These are phyloP conservation scores for Dipodascus albidus DNA, from an alignment of 805 yeast species.

Conservation along the genomic window DNA sequence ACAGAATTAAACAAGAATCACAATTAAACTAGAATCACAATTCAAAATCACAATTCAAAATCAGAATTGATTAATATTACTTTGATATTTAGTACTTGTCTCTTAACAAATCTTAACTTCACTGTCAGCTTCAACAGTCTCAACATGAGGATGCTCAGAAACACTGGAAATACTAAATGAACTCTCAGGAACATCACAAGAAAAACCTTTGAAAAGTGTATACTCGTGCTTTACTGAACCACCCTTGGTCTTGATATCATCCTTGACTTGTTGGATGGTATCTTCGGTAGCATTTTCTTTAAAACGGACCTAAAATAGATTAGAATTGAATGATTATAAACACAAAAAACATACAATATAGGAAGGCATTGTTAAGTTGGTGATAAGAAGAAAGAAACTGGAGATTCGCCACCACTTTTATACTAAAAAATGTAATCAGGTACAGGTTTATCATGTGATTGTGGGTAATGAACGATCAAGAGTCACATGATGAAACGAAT, in stretches of 20 bases:
- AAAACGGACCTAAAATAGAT: conserved; percentile 10
- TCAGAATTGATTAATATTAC: background rate
- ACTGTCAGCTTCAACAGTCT: conserved; percentile 14
- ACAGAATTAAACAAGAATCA: no score
- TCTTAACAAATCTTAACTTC: conserved; percentile 14
- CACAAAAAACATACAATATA: conserved; percentile 9
- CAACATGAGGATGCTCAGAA: conserved; percentile 13
- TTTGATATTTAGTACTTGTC: background rate
- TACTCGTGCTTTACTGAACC: conserved; percentile 17
- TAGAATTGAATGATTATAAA: background rate
- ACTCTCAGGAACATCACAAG: conserved; percentile 13
- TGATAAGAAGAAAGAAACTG: background rate
- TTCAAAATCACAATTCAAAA: no score
- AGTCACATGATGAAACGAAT: no score
- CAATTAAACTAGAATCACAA: background rate
- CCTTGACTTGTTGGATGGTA: conserved; percentile 12
- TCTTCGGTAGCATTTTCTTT: conserved; percentile 13
- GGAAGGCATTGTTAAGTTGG: background rate
- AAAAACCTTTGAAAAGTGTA: conserved; percentile 15
- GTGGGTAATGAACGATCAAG: no score
- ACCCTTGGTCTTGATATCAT: conserved; percentile 12
- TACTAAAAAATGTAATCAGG: background rate
- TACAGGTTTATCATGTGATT: no score
- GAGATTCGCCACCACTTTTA: background rate
- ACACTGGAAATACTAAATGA: conserved; percentile 7